These are phyloP conservation scores for Copromyces sp. DNA, from an alignment of 495 filamentous ascomycete genomes.

Conservation along the genomic window DNA sequence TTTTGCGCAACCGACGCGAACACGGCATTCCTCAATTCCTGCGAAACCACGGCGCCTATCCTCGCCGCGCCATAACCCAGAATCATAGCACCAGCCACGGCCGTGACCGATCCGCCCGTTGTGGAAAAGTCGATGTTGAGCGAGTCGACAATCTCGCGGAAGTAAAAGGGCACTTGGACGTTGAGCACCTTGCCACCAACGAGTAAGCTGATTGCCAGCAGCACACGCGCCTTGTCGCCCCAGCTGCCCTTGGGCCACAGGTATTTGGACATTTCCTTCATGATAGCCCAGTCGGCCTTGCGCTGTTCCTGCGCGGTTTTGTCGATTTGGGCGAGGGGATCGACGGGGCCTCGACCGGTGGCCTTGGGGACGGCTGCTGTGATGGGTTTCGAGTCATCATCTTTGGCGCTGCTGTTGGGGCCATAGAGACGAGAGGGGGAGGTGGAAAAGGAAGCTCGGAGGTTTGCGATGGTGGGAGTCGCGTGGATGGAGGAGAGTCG, in stretches of 20 bases:
- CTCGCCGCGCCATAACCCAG: constrained; percentile 82
- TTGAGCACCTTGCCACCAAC: constrained; percentile 91
- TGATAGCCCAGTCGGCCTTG: constrained; percentile 96
- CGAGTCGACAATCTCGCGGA: constrained; percentile 91
- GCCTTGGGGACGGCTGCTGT: background rate
- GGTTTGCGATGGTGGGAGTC: background rate
- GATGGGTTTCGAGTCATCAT: background rate
- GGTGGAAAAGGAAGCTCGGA: constrained; percentile 16
- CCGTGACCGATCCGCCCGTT: constrained; percentile 74
- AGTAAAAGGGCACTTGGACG: constrained; percentile 97
- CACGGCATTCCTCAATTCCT: constrained; percentile 88
- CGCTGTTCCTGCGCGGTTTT: constrained; percentile 74
- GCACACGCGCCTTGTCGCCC: constrained; percentile 74
- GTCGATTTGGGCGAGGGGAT: constrained; percentile 28
- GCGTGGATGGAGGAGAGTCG: constrained; percentile 1
- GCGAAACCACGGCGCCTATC: constrained; percentile 76
- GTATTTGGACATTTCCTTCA: constrained; percentile 94
- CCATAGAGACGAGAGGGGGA: constrained; percentile 4
- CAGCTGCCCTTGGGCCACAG: constrained; percentile 92
- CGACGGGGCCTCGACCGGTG: constrained; percentile 4
- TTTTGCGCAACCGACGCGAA: constrained; percentile 97
- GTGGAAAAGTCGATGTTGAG: constrained; percentile 91
- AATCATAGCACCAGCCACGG: constrained; percentile 85
- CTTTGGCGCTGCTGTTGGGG: background rate
- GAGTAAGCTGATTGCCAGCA: constrained; percentile 67